These are phyloP conservation scores for Paragyromitra xinjiangensis DNA, from an alignment of 495 filamentous ascomycete species.

Conservation along the genomic window DNA sequence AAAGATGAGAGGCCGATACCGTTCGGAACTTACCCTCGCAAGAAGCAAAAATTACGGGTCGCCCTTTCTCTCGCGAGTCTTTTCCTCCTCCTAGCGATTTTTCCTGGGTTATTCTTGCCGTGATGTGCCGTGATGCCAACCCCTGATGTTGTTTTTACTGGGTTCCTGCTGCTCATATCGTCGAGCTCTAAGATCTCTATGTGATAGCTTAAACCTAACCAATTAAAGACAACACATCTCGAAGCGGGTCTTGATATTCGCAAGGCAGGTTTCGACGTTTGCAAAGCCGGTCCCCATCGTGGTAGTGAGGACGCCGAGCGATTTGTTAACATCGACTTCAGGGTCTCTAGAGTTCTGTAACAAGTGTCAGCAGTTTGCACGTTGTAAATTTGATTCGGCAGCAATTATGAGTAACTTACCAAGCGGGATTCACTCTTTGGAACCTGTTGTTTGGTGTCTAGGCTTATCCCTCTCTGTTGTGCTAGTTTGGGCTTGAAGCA, in stretches of 20 bases:
- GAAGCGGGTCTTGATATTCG: not conserved
- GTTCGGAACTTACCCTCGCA: not conserved
- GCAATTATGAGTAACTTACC: conserved; percentile 29
- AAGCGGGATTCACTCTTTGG: not conserved
- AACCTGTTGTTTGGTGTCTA: not conserved
- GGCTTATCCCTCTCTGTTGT: conserved; percentile 3
- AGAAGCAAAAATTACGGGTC: not conserved
- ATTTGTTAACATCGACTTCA: not conserved
- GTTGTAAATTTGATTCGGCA: conserved; percentile 1
- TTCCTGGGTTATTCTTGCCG: too few relatives aligned
- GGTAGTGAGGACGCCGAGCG: not conserved
- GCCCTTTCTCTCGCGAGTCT: too few relatives aligned
- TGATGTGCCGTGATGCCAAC: too few relatives aligned
- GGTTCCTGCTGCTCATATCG: too few relatives aligned
- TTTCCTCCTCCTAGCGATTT: too few relatives aligned
- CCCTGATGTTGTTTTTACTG: too few relatives aligned
- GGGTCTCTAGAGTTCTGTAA: not conserved
- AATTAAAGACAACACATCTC: too few relatives aligned
- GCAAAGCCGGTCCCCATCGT: not conserved
- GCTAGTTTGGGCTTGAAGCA: not conserved
- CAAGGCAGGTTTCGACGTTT: not conserved
- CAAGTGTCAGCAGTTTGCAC: not conserved
- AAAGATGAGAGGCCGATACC: not conserved
- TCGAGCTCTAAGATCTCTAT: too few relatives aligned
- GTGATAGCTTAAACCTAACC: too few relatives aligned